Base-by-base conservation (phyloP, 495 filamentous ascomycete genomes). In the Lophiotrema nucula region DNA sequence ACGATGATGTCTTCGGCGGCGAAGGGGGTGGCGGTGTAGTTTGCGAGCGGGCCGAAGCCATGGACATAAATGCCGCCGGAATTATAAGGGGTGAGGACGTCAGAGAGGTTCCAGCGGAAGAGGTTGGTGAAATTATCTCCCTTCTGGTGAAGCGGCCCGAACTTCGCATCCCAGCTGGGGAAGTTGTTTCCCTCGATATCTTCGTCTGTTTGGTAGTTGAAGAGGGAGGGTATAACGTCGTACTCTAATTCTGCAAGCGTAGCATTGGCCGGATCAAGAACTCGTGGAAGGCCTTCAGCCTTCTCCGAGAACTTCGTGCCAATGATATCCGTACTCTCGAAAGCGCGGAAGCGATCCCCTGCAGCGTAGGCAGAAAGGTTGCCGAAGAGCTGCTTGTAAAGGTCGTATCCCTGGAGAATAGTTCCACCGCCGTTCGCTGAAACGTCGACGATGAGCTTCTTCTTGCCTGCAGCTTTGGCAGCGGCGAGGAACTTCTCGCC, bases 361-460 rank as follows among this genome's bases (percentile, higher is more conserved):
- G 71, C 72, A 44, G 76, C 78, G 1, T 72, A 74, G 10, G 70
- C 66, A 13, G 74, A 73, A 6, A 70, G 56, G 1, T 50, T n/a
- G 1, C 76, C 76, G 69, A 79, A 79, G 6, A 67, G 54, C 35
- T 62, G 58, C 26, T 62, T 63, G 67, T 74, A 79, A 43, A 79
- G 69, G 51, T 77, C 78, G 43, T 67, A 69, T 10, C 54, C 62
- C 38, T 59, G 58, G 10, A 75, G 56, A 31, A 80, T 71, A 16
- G 67, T 69, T 3, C 69, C 69, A 18, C 69, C 69, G 23, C 60
- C 69, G 39, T 72, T 72, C 2, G 66, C 68, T 10, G 59, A 65
- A n/a, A 72, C 53, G 33, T 72, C 69, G 37, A 72, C 62, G 33
- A 72, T 60, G 5, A 72, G 56, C 51, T 70, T 72, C 12, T 53